Evolutionary conservation across 179 eudicot species (phyloP).

Genomic region (Sideroxylon spinosum): DNA sequence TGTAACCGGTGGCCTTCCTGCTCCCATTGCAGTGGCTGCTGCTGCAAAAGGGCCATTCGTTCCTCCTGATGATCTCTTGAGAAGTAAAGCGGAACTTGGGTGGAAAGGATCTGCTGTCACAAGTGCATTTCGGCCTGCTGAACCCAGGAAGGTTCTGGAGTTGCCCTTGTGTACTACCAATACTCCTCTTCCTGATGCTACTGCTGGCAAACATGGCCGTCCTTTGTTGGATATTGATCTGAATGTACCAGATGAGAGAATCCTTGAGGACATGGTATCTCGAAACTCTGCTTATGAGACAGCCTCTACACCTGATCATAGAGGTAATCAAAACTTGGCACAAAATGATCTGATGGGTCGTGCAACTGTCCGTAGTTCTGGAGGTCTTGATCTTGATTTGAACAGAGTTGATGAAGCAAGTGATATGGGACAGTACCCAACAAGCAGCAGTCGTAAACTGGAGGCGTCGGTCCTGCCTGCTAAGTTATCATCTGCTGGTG

Average conservation of each 20-base stretch:
- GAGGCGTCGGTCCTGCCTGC: constrained; percentile 28
- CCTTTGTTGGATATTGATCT: constrained; percentile 55
- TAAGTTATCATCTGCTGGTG: constrained; percentile 30
- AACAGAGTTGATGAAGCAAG: constrained; percentile 63
- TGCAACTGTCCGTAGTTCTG: constrained; percentile 28
- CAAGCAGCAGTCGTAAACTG: constrained; percentile 26
- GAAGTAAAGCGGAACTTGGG: constrained; percentile 65
- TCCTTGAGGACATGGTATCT: constrained; percentile 45
- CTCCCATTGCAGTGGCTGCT: constrained; percentile 72
- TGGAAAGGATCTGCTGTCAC: constrained; percentile 99
- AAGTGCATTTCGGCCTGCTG: constrained; percentile 97
- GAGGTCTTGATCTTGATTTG: constrained; percentile 77
- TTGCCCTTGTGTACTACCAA: constrained; percentile 23
- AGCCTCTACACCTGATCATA: constrained; percentile 21
- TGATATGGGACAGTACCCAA: constrained; percentile 40
- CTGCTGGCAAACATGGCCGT: constrained; percentile 33
- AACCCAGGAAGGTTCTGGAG: constrained; percentile 66
- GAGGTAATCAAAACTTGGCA: constrained; percentile 20
- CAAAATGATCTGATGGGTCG: constrained; percentile 11
- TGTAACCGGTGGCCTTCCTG: constrained; percentile 35
- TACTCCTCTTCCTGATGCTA: constrained; percentile 24
- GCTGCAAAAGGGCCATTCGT: constrained; percentile 87
- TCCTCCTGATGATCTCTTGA: constrained; percentile 66
- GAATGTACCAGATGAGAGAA: constrained; percentile 76
- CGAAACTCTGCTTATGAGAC: constrained; percentile 33